Conservation (phyloP, 257 asterid genomes). For the Solanum medicagineum region DNA sequence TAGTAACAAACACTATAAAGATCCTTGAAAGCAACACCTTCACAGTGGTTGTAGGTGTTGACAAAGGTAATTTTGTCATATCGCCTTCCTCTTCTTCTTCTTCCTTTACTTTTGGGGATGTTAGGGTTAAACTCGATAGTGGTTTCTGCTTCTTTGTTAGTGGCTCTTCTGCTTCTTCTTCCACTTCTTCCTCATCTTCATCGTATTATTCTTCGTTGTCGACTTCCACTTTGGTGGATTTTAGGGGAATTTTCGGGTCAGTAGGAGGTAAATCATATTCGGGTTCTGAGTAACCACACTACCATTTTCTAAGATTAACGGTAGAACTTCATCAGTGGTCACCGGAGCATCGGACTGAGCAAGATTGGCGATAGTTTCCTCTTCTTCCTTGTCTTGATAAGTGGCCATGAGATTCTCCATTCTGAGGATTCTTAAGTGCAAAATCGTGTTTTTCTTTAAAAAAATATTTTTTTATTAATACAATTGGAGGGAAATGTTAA, state of each 20-base stretch:
- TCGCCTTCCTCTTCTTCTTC: not conserved
- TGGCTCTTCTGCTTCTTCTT: conserved; percentile 43
- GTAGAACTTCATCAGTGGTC: not conserved
- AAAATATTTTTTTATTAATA: too few relatives aligned
- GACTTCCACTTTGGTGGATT: conserved; percentile 24
- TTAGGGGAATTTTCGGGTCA: not conserved
- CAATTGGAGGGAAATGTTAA: too few relatives aligned
- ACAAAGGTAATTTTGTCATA: conserved; percentile 20
- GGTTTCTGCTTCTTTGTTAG: conserved; percentile 54
- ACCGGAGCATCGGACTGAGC: conserved; percentile 8
- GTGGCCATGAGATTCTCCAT: conserved; percentile 52
- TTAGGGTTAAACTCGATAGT: conserved; percentile 15
- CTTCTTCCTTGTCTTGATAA: conserved; percentile 31
- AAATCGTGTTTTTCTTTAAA: too few relatives aligned
- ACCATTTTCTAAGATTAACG: not conserved
- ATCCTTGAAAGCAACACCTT: conserved; percentile 79
- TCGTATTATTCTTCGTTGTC: conserved; percentile 21
- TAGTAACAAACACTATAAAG: conserved; percentile 81
- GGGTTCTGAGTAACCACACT: not conserved
- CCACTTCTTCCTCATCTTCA: conserved; percentile 22
- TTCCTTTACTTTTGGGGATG: not conserved
- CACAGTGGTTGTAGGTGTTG: conserved; percentile 15
- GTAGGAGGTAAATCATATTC: not conserved
- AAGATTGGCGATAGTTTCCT: not conserved
- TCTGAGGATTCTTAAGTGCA: too few relatives aligned